Evolutionary conservation across 2,329 filamentous ascomycete genomes (phyloP).

Genomic region (Fusarium sp.): DNA sequence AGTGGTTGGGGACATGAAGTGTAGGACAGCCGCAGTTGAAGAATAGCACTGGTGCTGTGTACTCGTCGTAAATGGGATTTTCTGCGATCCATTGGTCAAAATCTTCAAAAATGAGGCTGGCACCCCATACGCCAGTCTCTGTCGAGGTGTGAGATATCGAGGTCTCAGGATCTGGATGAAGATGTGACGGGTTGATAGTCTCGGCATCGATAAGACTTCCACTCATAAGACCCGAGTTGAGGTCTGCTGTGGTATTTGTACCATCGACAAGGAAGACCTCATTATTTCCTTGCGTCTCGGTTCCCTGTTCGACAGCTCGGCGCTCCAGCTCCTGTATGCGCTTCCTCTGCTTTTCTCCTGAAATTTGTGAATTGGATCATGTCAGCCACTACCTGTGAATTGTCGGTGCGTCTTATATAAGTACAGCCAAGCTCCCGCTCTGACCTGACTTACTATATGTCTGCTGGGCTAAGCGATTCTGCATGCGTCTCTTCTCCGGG

Average conservation of each 20-base stretch:
- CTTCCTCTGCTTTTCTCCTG: conserved; percentile 50
- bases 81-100: conserved; percentile 39
- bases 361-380: conserved; percentile 30
- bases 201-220: conserved; percentile 1
- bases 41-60: conserved; percentile 24
- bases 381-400: conserved; percentile 36
- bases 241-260: not conserved
- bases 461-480: conserved; percentile 64
- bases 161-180: conserved; percentile 16
- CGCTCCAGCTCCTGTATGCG: conserved; percentile 47
- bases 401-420: conserved; percentile 7
- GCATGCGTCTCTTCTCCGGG: conserved; percentile 46
- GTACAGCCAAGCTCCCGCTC: too few relatives aligned
- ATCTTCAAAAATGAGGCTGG: conserved; percentile 8
- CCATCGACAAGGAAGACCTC: not conserved
- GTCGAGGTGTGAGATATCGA: conserved; percentile 8
- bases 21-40: conserved; percentile 47
- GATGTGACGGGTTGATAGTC: conserved; percentile 39
- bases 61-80: conserved; percentile 11
- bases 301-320: conserved; percentile 28
- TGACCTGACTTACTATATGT: conserved; percentile 56
- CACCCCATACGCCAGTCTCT: conserved; percentile 13
- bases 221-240: not conserved
- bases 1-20: conserved; percentile 43
- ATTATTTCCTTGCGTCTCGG: not conserved